Conservation (phyloP, 2,329 filamentous ascomycete species). For the Trichophyton mentagrophytes region DNA sequence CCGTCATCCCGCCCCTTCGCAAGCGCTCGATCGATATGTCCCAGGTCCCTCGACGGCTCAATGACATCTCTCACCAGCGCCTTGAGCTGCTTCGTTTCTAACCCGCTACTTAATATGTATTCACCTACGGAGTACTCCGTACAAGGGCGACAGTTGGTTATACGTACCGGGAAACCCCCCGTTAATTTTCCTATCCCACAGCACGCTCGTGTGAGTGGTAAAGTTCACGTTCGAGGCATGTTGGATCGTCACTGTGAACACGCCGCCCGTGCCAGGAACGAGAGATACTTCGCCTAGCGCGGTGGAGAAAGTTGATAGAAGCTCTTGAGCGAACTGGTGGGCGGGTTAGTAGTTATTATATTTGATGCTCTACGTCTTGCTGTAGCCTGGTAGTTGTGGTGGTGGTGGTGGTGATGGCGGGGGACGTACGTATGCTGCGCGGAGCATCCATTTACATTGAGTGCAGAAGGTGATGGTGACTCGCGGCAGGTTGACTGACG, state of each 20-base stretch:
- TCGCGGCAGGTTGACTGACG: conserved; percentile 45
- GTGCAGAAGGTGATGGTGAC: conserved; percentile 87
- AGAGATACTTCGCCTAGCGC: conserved; percentile 77
- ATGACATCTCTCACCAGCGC: conserved; percentile 69
- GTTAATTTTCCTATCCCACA: conserved; percentile 82
- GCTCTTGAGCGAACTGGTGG: conserved; percentile 77
- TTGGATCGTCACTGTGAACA: conserved; percentile 61
- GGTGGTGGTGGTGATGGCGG: too few species aligned
- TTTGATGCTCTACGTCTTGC: too few species aligned
- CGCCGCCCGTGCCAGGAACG: conserved; percentile 69
- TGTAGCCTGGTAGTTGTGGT: too few species aligned
- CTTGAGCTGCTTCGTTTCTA: conserved; percentile 80
- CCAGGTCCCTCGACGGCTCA: conserved; percentile 62
- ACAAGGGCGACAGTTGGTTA: background rate
- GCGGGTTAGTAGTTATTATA: background rate
- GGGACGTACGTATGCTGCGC: conserved; percentile 63
- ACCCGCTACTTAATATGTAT: background rate
- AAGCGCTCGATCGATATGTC: conserved; percentile 58
- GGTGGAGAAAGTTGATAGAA: conserved; percentile 81
- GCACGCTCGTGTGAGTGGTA: conserved; percentile 38
- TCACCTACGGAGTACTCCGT: too few species aligned
- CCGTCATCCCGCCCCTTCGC: conserved; percentile 5
- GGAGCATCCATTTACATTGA: conserved; percentile 83
- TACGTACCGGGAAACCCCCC: conserved; percentile 67
- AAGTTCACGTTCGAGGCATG: conserved; percentile 17